phyloP scores from a whole-genome alignment of 805 yeast species.

The Candida palmyrensis region DNA sequence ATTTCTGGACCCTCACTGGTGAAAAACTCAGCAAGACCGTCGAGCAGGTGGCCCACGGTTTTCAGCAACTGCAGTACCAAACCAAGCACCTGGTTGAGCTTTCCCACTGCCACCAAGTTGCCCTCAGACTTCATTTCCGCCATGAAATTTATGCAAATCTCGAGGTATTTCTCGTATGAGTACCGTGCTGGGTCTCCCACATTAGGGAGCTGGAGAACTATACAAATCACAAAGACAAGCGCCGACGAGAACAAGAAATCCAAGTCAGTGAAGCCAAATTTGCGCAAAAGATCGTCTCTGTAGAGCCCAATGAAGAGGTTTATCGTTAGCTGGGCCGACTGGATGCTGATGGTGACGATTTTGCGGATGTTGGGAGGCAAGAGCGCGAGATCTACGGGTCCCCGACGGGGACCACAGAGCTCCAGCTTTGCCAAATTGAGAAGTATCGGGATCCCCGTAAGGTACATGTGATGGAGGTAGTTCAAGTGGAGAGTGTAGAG shows the following conservation, averaged over 20 bases:
- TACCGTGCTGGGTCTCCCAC: conserved; percentile 5
- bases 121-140: conserved; percentile 16
- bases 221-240: conserved; percentile 16
- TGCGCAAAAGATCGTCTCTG: conserved; percentile 13
- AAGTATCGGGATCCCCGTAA: conserved; percentile 21
- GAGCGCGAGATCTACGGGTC: conserved; percentile 9
- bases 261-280: conserved; percentile 23
- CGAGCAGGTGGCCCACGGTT: conserved; percentile 1
- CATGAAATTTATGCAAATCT: conserved; percentile 13
- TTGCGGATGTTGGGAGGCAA: conserved; percentile 18
- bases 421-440: conserved; percentile 15
- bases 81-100: conserved; percentile 10
- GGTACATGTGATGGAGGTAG: conserved; percentile 22
- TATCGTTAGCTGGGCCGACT: conserved; percentile 18
- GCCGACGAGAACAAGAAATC: conserved; percentile 19
- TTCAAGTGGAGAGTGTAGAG: conserved; percentile 23
- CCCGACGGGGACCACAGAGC: not conserved
- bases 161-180: conserved; percentile 14
- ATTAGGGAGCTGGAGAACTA: conserved; percentile 10
- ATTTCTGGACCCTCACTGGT: too few relatives aligned
- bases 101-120: conserved; percentile 18
- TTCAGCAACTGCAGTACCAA: conserved; percentile 5
- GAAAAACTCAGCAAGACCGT: not conserved
- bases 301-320: conserved; percentile 18
- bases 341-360: conserved; percentile 13